Evolutionary conservation across 352 stramenopile species (phyloP).

Genomic region (Aphanomyces cochlioides): DNA sequence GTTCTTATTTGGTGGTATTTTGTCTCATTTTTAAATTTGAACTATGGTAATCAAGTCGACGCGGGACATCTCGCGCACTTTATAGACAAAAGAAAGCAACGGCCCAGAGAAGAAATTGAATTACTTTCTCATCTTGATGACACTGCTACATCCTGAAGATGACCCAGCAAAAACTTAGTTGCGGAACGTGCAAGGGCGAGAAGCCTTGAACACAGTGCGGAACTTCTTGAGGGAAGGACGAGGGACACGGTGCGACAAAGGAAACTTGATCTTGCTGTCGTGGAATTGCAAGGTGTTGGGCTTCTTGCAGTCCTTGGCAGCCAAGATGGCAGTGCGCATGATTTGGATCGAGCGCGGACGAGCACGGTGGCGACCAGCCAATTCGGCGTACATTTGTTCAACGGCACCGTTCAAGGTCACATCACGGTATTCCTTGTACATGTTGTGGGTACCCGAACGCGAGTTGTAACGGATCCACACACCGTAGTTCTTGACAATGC

Average conservation of each 20-base stretch:
- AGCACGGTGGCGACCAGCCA: constrained; percentile 96
- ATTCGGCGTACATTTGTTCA: constrained; percentile 98
- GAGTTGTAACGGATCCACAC: constrained; percentile 99
- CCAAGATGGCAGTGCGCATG: constrained; percentile 96
- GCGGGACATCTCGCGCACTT: background rate
- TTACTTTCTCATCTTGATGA: constrained; percentile 16
- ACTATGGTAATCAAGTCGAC: too few relatives aligned
- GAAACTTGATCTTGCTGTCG: constrained; percentile 97
- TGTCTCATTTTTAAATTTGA: too few relatives aligned
- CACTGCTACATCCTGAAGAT: constrained; percentile 25
- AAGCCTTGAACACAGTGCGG: constrained; percentile 95
- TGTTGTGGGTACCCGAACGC: constrained; percentile 99
- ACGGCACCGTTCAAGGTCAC: constrained; percentile 96
- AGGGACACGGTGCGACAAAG: constrained; percentile 94
- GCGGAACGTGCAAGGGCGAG: constrained; percentile 96
- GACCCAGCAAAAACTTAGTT: constrained; percentile 74
- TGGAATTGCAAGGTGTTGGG: constrained; percentile 96
- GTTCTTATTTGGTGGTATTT: too few relatives aligned
- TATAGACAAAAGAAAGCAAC: background rate
- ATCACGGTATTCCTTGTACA: constrained; percentile 99
- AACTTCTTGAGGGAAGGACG: constrained; percentile 93
- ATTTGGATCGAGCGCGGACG: constrained; percentile 99
- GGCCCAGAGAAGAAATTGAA: constrained; percentile 18
- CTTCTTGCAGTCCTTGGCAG: constrained; percentile 95
- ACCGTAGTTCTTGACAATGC: constrained; percentile 99